Evolutionary conservation across 2,329 filamentous ascomycete species (phyloP).

Genomic region (Colletotrichum endophyticum): DNA sequence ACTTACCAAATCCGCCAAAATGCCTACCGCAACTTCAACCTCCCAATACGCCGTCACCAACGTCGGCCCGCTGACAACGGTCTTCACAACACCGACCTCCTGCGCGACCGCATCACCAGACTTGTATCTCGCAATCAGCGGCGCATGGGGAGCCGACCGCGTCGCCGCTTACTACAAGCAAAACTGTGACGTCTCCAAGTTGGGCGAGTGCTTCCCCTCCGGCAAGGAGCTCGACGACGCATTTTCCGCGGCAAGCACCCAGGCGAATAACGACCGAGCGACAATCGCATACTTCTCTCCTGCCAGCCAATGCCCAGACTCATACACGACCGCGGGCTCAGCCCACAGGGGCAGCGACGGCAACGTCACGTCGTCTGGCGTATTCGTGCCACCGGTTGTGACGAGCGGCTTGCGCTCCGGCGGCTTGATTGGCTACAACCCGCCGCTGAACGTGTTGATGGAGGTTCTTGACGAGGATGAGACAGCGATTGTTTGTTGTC

Average conservation of each 20-base stretch:
- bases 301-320: conserved; percentile 25
- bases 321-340: conserved; percentile 27
- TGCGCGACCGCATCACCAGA: conserved; percentile 23
- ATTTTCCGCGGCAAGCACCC: not conserved
- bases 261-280: not conserved
- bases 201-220: conserved; percentile 25
- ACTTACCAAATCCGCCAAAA: not conserved
- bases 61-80: conserved; percentile 33
- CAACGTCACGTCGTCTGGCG: not conserved
- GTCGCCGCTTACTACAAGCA: not conserved
- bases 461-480: not conserved
- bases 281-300: conserved; percentile 27
- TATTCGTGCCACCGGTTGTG: not conserved
- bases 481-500: not conserved
- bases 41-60: conserved; percentile 27
- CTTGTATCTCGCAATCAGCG: not conserved
- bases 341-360: not conserved
- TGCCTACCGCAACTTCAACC: conserved; percentile 27
- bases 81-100: conserved; percentile 28
- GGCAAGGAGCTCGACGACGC: conserved; percentile 20
- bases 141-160: fast-evolving
- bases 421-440: not conserved
- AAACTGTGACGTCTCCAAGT: not conserved
- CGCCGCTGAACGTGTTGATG: not conserved
- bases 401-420: not conserved